A percentile compares a stretch with the other conserved stretches of the same genome.
phyloP scores from a whole-genome alignment of 208 protist species.

The Acanthamoeba culbertsoni region DNA sequence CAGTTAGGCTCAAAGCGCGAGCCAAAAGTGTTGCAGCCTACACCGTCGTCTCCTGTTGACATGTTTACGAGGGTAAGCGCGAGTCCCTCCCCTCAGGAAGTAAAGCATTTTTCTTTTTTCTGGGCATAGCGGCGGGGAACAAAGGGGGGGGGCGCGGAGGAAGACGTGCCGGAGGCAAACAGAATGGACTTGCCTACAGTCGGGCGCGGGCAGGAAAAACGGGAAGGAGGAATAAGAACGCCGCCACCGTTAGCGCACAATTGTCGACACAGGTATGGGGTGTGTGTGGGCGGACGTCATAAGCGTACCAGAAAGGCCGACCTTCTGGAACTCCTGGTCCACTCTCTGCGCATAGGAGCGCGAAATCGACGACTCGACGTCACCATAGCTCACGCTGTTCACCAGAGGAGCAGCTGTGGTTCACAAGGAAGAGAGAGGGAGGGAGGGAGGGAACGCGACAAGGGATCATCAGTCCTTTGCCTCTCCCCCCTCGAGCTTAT shows the following conservation, averaged over 20 bases:
- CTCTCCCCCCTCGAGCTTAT: background rate
- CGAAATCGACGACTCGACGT: background rate
- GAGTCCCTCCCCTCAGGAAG: no score
- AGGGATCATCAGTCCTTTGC: no score
- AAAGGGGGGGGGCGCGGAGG: no score
- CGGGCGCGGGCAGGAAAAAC: background rate
- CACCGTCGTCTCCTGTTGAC: constrained; percentile 14
- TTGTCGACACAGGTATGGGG: background rate
- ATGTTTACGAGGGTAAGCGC: no score
- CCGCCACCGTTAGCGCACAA: background rate
- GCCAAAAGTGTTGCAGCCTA: background rate
- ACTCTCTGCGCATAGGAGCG: background rate
- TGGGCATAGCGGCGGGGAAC: no score
- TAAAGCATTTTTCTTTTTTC: no score
- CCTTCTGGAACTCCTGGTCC: constrained; percentile 59
- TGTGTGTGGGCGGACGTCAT: no score
- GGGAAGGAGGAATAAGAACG: no score
- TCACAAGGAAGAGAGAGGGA: no score
- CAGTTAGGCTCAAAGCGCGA: constrained; percentile 35
- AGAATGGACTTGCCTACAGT: background rate
- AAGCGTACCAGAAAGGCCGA: background rate
- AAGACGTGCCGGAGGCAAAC: background rate
- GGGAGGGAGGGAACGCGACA: no score
- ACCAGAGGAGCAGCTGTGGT: background rate
- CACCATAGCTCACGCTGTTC: constrained; percentile 39